Percentiles rank a stretch among this genome's conserved stretches.
phyloP scores from a whole-genome alignment of 148 eudicot species.

The Spergularia bocconei region DNA sequence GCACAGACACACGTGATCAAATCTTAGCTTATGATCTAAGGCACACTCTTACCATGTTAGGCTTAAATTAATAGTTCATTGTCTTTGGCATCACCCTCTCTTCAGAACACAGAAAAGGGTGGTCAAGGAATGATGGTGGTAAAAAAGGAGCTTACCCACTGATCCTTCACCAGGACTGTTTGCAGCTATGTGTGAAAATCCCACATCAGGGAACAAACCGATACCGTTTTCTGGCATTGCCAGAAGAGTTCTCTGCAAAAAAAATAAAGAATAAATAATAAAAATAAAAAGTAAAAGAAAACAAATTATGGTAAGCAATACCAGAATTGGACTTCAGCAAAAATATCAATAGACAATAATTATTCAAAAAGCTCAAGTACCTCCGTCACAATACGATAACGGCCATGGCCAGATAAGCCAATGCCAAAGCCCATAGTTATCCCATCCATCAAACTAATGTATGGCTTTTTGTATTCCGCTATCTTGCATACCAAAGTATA shows the following conservation, averaged over 20 bases:
- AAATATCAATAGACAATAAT: not conserved
- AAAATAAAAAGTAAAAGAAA: too few relatives aligned
- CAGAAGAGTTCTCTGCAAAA: conserved; percentile 73
- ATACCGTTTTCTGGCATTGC: conserved; percentile 98
- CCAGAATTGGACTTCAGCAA: conserved; percentile 2
- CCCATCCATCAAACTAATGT: conserved; percentile 93
- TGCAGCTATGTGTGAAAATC: conserved; percentile 92
- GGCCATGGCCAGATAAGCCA: conserved; percentile 96
- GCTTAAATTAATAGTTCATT: not conserved
- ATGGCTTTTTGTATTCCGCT: conserved; percentile 80
- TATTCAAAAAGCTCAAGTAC: conserved; percentile 30
- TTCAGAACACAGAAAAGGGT: not conserved
- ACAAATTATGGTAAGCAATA: conserved; percentile 2
- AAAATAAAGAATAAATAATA: too few relatives aligned
- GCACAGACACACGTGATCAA: too few relatives aligned
- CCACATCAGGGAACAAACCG: conserved; percentile 98
- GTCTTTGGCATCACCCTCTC: not conserved
- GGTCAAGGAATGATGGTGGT: not conserved
- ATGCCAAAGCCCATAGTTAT: conserved; percentile 97
- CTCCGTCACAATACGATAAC: conserved; percentile 88
- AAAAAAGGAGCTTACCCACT: conserved; percentile 54
- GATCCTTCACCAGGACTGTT: conserved; percentile 89
- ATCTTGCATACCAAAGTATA: conserved; percentile 91
- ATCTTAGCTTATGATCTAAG: too few relatives aligned
- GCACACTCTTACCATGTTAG: not conserved